Conservation (phyloP, 2,329 filamentous ascomycete species). For the Fusarium secorum region DNA sequence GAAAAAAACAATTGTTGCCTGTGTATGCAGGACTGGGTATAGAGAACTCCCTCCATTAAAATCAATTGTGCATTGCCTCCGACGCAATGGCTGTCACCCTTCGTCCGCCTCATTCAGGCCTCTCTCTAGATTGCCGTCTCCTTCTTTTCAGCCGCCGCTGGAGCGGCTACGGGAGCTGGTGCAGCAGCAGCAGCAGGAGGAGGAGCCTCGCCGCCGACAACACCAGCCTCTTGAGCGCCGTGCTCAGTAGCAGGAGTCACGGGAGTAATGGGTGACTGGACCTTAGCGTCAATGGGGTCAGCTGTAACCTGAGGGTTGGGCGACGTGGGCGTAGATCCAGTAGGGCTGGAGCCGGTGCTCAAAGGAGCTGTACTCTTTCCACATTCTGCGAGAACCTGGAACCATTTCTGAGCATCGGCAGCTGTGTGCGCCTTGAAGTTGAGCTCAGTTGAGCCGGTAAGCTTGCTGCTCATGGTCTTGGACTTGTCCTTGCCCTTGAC, state of each 20-base stretch:
- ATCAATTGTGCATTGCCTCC: slow-evolving; percentile 1
- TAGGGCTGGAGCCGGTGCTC: slow-evolving; percentile 38
- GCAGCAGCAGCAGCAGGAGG: slow-evolving; percentile 10
- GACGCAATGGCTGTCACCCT: slow-evolving; percentile 5
- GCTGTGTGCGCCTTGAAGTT: slow-evolving; percentile 87
- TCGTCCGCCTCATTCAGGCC: slow-evolving; percentile 29
- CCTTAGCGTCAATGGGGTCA: slow-evolving; percentile 27
- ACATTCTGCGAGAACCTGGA: slow-evolving; percentile 71
- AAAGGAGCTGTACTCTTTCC: slow-evolving; percentile 59
- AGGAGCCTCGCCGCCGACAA: slow-evolving; percentile 46
- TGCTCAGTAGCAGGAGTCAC: slow-evolving; percentile 39
- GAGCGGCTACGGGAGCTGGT: slow-evolving; percentile 6
- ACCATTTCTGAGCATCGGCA: slow-evolving; percentile 86
- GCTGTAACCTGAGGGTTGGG: slow-evolving; percentile 32
- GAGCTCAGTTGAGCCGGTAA: slow-evolving; percentile 81
- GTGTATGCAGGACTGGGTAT: slow-evolving; percentile 20
- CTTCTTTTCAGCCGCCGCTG: slow-evolving; percentile 31
- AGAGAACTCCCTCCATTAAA: slow-evolving; percentile 14
- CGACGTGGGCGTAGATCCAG: slow-evolving; percentile 42
- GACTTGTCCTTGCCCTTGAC: slow-evolving; percentile 94
- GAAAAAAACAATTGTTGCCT: slow-evolving; percentile 9
- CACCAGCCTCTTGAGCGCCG: slow-evolving; percentile 58
- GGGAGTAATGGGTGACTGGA: slow-evolving; percentile 29
- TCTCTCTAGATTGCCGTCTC: slow-evolving; percentile 27
- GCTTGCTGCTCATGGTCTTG: slow-evolving; percentile 80